Conservation (phyloP, 129 eudicot genomes). For the Ambrosia artemisiifolia region DNA sequence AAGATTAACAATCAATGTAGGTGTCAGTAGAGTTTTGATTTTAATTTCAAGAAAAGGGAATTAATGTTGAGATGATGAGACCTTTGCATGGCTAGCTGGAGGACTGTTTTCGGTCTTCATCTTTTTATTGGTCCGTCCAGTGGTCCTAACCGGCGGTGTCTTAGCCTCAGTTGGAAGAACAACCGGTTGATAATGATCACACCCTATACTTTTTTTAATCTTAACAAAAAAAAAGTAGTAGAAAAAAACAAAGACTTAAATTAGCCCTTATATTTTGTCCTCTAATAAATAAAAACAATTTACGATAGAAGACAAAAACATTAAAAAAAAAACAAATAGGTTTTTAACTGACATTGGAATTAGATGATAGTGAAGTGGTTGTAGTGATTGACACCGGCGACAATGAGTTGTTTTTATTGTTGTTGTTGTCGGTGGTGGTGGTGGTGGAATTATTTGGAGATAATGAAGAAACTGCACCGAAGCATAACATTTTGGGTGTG, state of each 20-base stretch:
- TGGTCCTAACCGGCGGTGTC: slow-evolving; percentile 37
- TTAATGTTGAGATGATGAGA: slow-evolving; percentile 21
- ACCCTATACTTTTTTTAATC: slow-evolving; percentile 50
- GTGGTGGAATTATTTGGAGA: slow-evolving; percentile 9
- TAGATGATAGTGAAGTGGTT: slow-evolving; percentile 31
- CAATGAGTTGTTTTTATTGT: slow-evolving; percentile 29
- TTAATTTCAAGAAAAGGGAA: neutral
- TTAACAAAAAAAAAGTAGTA: slow-evolving; percentile 16
- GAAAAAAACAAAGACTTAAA: slow-evolving; percentile 12
- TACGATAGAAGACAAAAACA: slow-evolving; percentile 1
- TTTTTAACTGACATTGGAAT: slow-evolving; percentile 35
- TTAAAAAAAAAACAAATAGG: neutral
- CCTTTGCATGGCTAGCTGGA: slow-evolving; percentile 80
- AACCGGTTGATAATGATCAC: slow-evolving; percentile 32
- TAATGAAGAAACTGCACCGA: slow-evolving; percentile 30
- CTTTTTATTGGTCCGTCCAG: slow-evolving; percentile 38
- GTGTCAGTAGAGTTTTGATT: neutral
- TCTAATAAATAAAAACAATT: neutral
- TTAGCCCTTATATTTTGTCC: slow-evolving; percentile 23
- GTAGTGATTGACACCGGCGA: slow-evolving; percentile 37
- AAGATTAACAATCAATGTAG: neutral
- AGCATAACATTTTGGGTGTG: slow-evolving; percentile 72
- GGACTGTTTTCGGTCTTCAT: slow-evolving; percentile 31
- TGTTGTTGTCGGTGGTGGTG: neutral
- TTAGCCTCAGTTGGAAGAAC: slow-evolving; percentile 23